Conservation (phyloP, 495 filamentous ascomycete genomes). For the Arthonia radiata region DNA sequence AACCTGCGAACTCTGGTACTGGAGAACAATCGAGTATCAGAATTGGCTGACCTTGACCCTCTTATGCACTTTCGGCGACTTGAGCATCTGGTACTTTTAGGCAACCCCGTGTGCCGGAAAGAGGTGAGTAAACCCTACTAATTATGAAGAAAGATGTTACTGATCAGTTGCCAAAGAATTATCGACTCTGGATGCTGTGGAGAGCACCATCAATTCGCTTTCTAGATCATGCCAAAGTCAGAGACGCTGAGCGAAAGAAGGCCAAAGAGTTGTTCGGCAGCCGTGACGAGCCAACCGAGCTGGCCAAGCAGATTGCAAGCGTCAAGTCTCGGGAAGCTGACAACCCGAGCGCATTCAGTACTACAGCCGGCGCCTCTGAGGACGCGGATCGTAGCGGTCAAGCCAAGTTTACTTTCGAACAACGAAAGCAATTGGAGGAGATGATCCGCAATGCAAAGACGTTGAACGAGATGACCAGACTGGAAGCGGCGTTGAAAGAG, state of each 20-base stretch:
- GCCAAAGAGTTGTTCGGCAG: constrained; percentile 69
- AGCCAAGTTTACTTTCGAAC: constrained; percentile 42
- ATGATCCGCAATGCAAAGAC: constrained; percentile 67
- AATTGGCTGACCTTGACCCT: constrained; percentile 58
- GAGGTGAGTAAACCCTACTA: constrained; percentile 34
- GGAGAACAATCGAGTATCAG: constrained; percentile 20
- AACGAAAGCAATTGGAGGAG: constrained; percentile 42
- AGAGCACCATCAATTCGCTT: constrained; percentile 63
- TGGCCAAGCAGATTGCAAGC: constrained; percentile 63
- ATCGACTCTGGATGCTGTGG: constrained; percentile 81
- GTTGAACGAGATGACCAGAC: constrained; percentile 53
- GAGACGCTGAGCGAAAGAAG: constrained; percentile 49
- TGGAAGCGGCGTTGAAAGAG: constrained; percentile 73
- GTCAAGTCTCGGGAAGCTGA: constrained; percentile 69
- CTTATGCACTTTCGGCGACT: constrained; percentile 40
- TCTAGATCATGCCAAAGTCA: constrained; percentile 82
- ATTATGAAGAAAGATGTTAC: not conserved
- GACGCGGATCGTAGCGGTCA: constrained; percentile 35
- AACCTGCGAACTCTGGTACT: constrained; percentile 56
- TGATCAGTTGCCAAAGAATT: constrained; percentile 14
- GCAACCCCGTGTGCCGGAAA: constrained; percentile 76
- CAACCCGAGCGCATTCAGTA: constrained; percentile 20
- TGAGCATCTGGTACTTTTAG: constrained; percentile 56
- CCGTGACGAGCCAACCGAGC: constrained; percentile 41
- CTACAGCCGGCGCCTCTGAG: constrained; percentile 12